Evolutionary conservation across 345 rosid genomes (phyloP).

Genomic region (Cardamine occulta): DNA sequence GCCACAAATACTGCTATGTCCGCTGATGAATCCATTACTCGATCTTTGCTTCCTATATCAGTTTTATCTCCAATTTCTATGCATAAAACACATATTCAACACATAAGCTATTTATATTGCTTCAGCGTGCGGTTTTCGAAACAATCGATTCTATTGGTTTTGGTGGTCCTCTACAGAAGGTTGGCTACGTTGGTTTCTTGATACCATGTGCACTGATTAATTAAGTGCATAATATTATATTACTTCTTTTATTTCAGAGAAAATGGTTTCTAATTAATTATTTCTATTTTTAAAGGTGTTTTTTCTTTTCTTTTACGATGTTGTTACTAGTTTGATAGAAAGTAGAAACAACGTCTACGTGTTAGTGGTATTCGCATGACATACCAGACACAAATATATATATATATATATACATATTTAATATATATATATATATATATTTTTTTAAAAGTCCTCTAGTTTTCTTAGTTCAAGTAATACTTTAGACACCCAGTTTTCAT

Average conservation of each 20-base stretch:
- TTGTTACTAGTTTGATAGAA: too few relatives aligned
- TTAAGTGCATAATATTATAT: not conserved
- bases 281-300: too few relatives aligned
- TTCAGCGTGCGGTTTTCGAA: constrained; percentile 20
- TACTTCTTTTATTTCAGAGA: too few relatives aligned
- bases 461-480: not conserved
- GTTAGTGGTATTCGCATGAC: not conserved
- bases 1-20: constrained; percentile 37
- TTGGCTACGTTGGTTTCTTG: constrained; percentile 33
- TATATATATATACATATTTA: too few relatives aligned
- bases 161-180: constrained; percentile 26
- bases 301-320: not conserved
- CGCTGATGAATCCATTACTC: constrained; percentile 12
- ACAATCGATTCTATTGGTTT: constrained; percentile 3
- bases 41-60: constrained; percentile 11
- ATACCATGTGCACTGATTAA: constrained; percentile 23
- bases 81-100: not conserved
- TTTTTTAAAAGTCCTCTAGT: not conserved
- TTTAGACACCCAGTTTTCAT: not conserved
- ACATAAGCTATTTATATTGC: constrained; percentile 28
- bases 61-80: constrained; percentile 1
- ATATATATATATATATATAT: too few relatives aligned
- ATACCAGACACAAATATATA: not conserved
- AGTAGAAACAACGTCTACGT: not conserved
- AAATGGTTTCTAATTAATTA: too few relatives aligned